These are phyloP conservation scores for Prunus padus DNA, from an alignment of 306 rosid genomes.

Conservation along the genomic window DNA sequence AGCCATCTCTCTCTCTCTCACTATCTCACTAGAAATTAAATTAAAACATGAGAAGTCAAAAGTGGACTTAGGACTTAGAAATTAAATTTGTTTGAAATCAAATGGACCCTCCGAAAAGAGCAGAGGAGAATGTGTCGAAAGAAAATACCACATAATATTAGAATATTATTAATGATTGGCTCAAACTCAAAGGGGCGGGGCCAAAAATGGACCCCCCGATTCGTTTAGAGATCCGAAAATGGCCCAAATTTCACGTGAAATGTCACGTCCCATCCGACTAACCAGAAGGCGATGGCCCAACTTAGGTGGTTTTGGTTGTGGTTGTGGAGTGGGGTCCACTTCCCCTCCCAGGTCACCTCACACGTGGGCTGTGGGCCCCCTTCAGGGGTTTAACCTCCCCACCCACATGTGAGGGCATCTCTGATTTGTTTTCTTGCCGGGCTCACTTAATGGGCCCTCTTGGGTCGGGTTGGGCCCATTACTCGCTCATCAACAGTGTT, in stretches of 20 bases:
- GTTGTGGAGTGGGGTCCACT: slow-evolving; percentile 13
- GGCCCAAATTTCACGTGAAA: slow-evolving; percentile 49
- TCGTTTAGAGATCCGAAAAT: not conserved
- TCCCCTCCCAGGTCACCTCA: slow-evolving; percentile 37
- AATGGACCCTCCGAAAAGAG: not conserved
- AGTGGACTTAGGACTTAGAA: not conserved
- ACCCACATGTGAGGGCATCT: slow-evolving; percentile 56
- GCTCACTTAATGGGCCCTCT: slow-evolving; percentile 24
- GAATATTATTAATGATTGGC: not conserved
- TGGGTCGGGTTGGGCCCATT: slow-evolving; percentile 28
- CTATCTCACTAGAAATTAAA: not conserved
- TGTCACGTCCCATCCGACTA: slow-evolving; percentile 24
- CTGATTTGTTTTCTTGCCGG: slow-evolving; percentile 45
- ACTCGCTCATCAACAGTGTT: slow-evolving; percentile 22
- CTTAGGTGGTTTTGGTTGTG: slow-evolving; percentile 21
- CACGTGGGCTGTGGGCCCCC: slow-evolving; percentile 48
- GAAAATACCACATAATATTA: not conserved
- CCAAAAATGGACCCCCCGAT: not conserved
- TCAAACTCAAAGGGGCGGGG: not conserved
- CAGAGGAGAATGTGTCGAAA: not conserved
- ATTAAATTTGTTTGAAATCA: not conserved
- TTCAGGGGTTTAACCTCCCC: slow-evolving; percentile 12
- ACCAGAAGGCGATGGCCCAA: slow-evolving; percentile 39
- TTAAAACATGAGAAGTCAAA: not conserved
- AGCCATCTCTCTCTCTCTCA: not conserved